Base-by-base conservation (phyloP, 2,329 filamentous ascomycete genomes). In the Hypoxylon sp. region DNA sequence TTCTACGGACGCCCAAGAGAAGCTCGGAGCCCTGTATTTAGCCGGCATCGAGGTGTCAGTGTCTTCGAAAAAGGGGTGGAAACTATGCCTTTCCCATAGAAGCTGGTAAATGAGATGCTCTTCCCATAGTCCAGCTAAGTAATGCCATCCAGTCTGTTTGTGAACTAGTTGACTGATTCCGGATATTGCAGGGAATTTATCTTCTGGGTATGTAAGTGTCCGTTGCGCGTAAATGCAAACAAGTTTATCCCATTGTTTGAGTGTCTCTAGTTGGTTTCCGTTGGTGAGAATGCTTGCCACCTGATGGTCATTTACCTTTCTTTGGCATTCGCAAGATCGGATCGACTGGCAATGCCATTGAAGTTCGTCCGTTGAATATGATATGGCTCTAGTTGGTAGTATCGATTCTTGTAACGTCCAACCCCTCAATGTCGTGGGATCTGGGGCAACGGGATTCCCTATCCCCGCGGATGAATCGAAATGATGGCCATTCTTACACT, bases 101-200 rank as follows among this genome's bases (percentile, higher is more conserved):
- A 64, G 61, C 2, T 64, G 47, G 29, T 13, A 24, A 19, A 65
- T 54, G 55, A 65, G 31, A 26, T 22, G 37, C 14, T 59, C 50
- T 59, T 55, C 4, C 62, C 62, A 65, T 35, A 65, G 24, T 19
- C 62, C 62, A 14, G 62, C 62, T 24, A 65, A 17, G 42, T 65
- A 65, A 13, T 8, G 29, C 62, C 55, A 65, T 50, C 50, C 50
- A 13, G 54, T 59, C 31, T 24, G 50, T 13, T 17, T 55, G 6
- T 65, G 19, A 5, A 65, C 14, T 14, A 54, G n/a, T 19, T 65
- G 55, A 13, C 62, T 29, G 59, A 65, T 35, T 13, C 63, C 63
- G n/a, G 63, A 66, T 17, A 61, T 24, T 17, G 63, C 63, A 4
- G 63, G 63, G 6, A 66, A 37, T 33, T 57, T 66, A 24, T 66